Conservation (phyloP, 2,329 filamentous ascomycete genomes). For the Hypoxylon sp. region DNA sequence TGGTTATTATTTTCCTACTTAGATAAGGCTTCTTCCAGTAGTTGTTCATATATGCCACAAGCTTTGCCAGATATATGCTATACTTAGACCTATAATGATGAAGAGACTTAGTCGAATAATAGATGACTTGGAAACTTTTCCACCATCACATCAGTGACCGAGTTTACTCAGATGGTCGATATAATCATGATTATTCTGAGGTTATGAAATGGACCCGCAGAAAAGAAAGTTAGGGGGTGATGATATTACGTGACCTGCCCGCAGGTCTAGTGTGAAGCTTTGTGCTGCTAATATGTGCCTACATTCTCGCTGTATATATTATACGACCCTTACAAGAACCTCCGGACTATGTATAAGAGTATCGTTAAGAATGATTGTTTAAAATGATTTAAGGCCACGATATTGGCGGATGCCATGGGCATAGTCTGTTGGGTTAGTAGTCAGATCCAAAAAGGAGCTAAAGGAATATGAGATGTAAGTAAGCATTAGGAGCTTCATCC, state of each 20-base stretch:
- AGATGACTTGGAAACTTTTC: background rate
- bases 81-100: background rate
- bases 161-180: background rate
- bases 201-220: background rate
- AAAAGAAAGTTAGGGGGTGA: background rate
- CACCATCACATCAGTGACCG: background rate
- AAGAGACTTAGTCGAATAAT: background rate
- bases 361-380: background rate
- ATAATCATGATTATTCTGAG: background rate
- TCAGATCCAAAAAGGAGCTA: background rate
- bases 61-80: background rate
- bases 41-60: background rate
- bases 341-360: background rate
- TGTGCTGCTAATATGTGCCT: background rate
- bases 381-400: background rate
- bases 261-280: no score
- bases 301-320: no score
- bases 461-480: background rate
- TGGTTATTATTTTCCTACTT: background rate
- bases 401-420: background rate
- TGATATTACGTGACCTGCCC: background rate
- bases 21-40: background rate
- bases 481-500: conserved; percentile 7
- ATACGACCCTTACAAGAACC: no score
- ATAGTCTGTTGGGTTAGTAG: background rate